phyloP scores from a whole-genome alignment of 805 yeast species.

The Yarrowia keelungensis region DNA sequence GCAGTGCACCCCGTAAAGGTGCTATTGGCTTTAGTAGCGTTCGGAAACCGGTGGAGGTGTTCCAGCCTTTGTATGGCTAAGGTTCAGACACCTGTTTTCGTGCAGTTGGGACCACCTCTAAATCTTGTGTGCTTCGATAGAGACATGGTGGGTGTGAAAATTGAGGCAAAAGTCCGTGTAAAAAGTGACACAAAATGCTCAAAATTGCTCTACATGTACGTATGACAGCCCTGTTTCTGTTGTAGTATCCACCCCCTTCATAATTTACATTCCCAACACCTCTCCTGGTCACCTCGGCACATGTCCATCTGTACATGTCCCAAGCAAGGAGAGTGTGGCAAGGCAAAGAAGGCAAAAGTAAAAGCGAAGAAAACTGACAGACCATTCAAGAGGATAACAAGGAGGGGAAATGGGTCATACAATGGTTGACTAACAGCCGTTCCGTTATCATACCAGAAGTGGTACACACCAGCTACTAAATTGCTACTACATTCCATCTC shows the following conservation, averaged over 20 bases:
- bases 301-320: neutral
- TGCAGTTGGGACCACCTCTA: constrained; percentile 1
- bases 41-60: neutral
- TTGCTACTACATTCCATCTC: no score
- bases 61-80: constrained; percentile 7
- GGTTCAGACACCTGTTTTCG: constrained; percentile 30
- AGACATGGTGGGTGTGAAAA: neutral
- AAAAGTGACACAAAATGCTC: neutral
- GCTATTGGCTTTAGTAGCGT: no score
- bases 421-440: neutral
- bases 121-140: constrained; percentile 16
- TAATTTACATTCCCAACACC: no score
- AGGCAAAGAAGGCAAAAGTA: neutral
- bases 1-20: constrained; percentile 1
- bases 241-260: no score
- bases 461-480: no score
- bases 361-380: neutral
- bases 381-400: neutral
- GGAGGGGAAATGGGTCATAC: neutral
- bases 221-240: no score
- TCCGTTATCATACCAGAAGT: no score
- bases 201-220: neutral
- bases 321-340: constrained; percentile 30
- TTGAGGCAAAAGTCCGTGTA: no score
- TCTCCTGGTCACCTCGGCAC: neutral